phyloP scores from a whole-genome alignment of 495 filamentous ascomycete species.

The Parachaetomium inaequale region DNA sequence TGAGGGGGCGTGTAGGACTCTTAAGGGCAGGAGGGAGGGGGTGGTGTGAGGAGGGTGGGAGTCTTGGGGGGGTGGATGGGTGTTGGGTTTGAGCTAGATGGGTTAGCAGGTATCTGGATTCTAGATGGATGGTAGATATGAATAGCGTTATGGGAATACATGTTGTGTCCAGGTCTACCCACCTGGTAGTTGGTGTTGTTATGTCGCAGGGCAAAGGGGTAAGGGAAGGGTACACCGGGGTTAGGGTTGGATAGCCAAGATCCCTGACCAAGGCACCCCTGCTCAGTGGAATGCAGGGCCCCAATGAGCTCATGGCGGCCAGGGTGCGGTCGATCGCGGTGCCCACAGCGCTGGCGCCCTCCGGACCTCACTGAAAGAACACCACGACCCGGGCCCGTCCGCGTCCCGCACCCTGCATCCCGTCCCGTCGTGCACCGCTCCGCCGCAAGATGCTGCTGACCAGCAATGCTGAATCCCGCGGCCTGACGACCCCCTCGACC shows the following conservation, averaged over 20 bases:
- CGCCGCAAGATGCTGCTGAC: constrained; percentile 28
- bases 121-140: too few species aligned
- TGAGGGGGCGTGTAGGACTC: constrained; percentile 40
- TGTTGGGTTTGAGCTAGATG: neutral
- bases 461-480: constrained; percentile 27
- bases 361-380: constrained; percentile 2
- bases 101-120: too few species aligned
- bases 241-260: neutral
- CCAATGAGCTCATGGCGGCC: constrained; percentile 4
- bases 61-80: neutral
- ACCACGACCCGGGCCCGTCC: neutral
- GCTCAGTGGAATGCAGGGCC: neutral
- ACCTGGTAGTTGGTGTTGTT: too few species aligned
- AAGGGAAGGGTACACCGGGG: neutral
- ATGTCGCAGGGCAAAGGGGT: too few species aligned
- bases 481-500: constrained; percentile 18
- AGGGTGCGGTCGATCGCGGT: neutral
- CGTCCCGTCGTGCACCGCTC: constrained; percentile 4
- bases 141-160: too few species aligned
- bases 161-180: too few species aligned
- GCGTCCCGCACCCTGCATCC: constrained; percentile 8
- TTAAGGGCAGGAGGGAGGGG: constrained; percentile 16
- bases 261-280: neutral
- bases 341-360: neutral
- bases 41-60: neutral